Evolutionary conservation across 2,329 filamentous ascomycete species (phyloP).

Genomic region (Fusarium sp.): DNA sequence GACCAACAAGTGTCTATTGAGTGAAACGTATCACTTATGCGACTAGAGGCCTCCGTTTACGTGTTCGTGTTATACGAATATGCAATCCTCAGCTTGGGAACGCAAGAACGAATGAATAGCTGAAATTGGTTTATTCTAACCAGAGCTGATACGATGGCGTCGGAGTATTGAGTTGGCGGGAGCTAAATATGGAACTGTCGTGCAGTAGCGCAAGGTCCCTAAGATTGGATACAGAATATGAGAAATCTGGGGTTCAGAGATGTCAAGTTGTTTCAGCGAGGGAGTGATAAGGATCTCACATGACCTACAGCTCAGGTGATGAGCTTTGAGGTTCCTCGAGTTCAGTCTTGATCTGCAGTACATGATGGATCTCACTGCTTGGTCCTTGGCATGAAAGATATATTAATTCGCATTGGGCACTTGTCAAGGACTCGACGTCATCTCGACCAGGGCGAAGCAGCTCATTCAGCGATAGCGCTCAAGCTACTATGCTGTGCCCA

Average conservation of each 20-base stretch:
- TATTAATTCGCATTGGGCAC: conserved; percentile 18
- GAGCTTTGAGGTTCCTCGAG: not conserved
- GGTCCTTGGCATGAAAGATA: not conserved
- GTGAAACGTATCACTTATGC: not conserved
- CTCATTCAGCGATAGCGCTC: conserved; percentile 17
- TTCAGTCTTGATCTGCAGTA: not conserved
- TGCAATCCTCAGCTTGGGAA: not conserved
- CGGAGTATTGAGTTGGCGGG: conserved; percentile 33
- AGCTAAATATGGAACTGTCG: conserved; percentile 42
- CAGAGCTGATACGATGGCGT: conserved; percentile 17
- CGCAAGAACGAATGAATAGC: not conserved
- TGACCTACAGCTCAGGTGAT: conserved; percentile 8
- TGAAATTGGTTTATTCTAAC: not conserved
- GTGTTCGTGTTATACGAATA: conserved; percentile 4
- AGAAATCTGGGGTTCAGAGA: conserved; percentile 25
- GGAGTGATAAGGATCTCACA: not conserved
- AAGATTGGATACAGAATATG: conserved; percentile 12
- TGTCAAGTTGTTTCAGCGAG: not conserved
- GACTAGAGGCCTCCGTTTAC: conserved; percentile 3
- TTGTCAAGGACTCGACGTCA: conserved; percentile 31
- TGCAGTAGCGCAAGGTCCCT: conserved; percentile 38
- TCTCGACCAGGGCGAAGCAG: conserved; percentile 18
- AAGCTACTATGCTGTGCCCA: conserved; percentile 21
- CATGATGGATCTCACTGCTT: not conserved
- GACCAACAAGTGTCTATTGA: not conserved